These are phyloP conservation scores for Corchorus olitorius DNA, from an alignment of 345 rosid species.

Conservation along the genomic window DNA sequence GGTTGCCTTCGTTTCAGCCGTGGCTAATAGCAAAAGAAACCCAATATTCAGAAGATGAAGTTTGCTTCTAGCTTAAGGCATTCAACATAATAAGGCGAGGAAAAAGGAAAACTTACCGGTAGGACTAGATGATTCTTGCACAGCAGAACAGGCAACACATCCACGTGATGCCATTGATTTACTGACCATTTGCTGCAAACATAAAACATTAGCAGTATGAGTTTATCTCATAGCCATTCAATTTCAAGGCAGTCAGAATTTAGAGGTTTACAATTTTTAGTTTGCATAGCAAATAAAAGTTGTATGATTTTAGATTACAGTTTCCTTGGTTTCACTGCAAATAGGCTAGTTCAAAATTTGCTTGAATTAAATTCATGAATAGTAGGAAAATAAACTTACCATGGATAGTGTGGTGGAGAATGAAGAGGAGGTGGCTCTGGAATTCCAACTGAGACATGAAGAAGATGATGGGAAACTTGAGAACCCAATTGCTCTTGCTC, in stretches of 20 bases:
- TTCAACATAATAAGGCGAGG: constrained; percentile 5
- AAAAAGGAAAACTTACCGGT: constrained; percentile 38
- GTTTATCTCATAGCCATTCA: not conserved
- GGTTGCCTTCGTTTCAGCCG: constrained; percentile 13
- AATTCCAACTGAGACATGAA: constrained; percentile 36
- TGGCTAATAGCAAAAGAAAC: constrained; percentile 11
- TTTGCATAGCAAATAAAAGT: not conserved
- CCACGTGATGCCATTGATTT: constrained; percentile 35
- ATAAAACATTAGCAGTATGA: not conserved
- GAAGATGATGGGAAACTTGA: constrained; percentile 58
- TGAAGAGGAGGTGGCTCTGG: constrained; percentile 36
- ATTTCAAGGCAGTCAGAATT: too few species aligned
- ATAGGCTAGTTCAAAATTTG: not conserved
- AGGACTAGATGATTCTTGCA: constrained; percentile 78
- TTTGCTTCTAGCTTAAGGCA: not conserved
- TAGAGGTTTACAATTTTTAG: too few species aligned
- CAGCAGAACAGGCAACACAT: constrained; percentile 55
- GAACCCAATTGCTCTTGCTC: constrained; percentile 56
- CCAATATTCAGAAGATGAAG: not conserved
- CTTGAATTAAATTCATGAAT: too few species aligned
- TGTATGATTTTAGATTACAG: not conserved
- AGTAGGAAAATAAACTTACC: constrained; percentile 35
- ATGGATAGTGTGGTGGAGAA: constrained; percentile 33
- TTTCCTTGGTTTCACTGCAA: not conserved
- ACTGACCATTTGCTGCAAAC: constrained; percentile 42